These are phyloP conservation scores for Ilex paraguariensis DNA, from an alignment of 305 asterid genomes.

Conservation along the genomic window DNA sequence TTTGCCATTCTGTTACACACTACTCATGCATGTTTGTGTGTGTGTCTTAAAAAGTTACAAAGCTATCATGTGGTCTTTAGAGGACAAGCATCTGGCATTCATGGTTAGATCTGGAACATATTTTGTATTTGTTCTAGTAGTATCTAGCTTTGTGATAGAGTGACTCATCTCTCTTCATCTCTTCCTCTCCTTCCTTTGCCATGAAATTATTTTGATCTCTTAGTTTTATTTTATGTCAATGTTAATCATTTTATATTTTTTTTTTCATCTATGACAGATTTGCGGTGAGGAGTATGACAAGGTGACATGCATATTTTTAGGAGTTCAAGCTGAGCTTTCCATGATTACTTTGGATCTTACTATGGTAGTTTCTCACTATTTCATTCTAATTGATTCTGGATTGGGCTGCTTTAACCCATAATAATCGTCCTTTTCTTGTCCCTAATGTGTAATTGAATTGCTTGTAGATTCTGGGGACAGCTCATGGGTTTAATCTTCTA, in stretches of 20 bases:
- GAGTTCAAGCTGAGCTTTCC: conserved; percentile 86
- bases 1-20: no score
- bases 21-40: no score
- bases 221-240: conserved; percentile 4
- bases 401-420: conserved; percentile 15
- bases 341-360: conserved; percentile 78
- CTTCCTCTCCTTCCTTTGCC: no score
- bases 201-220: conserved; percentile 1
- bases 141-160: no score
- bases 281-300: conserved; percentile 90
- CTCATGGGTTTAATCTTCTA: conserved; percentile 79
- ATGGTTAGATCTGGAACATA: no score
- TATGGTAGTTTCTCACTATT: conserved; percentile 51
- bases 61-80: no score
- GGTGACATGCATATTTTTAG: conserved; percentile 61
- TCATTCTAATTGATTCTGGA: conserved; percentile 2
- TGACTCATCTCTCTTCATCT: no score
- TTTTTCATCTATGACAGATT: conserved; percentile 43
- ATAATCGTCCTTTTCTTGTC: background rate
- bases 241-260: conserved; percentile 15
- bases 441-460: background rate
- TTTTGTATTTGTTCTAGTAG: no score
- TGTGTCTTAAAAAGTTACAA: no score
- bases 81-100: no score
- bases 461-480: conserved; percentile 82